Evolutionary conservation across 2,329 filamentous ascomycete species (phyloP).

Genomic region (Albifimbria verrucaria): DNA sequence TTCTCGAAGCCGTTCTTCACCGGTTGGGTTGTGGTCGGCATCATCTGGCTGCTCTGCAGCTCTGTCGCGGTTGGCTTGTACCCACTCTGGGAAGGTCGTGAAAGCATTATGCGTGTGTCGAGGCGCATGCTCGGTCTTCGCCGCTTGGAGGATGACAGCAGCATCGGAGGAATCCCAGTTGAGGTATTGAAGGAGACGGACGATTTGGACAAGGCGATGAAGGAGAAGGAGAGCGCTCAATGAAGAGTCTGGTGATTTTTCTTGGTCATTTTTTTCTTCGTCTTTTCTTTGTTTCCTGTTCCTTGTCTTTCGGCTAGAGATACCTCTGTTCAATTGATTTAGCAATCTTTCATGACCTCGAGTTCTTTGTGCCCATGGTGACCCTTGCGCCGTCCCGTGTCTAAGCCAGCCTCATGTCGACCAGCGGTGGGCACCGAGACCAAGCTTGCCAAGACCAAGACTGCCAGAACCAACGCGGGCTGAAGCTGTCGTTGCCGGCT

Average conservation of each 20-base stretch:
- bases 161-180: not conserved
- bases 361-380: too few species aligned
- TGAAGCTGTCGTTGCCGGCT: too few species aligned
- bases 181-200: not conserved
- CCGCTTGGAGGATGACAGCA: not conserved
- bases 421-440: too few species aligned
- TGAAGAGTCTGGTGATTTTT: not conserved
- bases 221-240: not conserved
- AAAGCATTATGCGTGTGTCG: constrained; percentile 33
- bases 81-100: constrained; percentile 75
- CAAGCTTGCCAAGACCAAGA: too few species aligned
- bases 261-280: not conserved
- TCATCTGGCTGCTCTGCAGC: constrained; percentile 71
- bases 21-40: constrained; percentile 68
- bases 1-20: constrained; percentile 60
- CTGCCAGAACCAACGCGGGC: too few species aligned
- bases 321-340: too few species aligned
- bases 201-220: not conserved
- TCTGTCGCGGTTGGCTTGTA: constrained; percentile 73
- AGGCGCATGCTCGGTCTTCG: constrained; percentile 13
- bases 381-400: too few species aligned
- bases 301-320: too few species aligned
- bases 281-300: too few species aligned
- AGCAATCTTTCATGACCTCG: too few species aligned
- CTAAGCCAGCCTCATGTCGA: too few species aligned